Conservation (phyloP, 306 rosid genomes). For the Citrullus amarus region DNA sequence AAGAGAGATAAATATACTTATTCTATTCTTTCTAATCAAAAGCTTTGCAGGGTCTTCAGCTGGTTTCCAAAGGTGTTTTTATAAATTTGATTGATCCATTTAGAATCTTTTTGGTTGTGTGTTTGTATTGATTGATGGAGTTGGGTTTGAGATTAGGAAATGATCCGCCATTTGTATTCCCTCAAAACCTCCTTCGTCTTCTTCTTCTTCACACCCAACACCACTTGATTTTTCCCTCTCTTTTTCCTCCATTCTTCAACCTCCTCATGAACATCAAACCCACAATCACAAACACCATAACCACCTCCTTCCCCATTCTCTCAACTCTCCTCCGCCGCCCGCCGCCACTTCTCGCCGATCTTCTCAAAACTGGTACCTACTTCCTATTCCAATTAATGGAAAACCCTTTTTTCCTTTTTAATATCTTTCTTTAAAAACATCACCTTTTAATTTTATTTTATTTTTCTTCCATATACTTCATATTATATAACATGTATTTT, state of each 20-base stretch:
- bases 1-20: too few species aligned
- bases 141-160: conserved; percentile 2
- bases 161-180: background rate
- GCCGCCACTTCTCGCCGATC: background rate
- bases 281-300: background rate
- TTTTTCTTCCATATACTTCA: too few species aligned
- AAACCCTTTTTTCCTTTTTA: too few species aligned
- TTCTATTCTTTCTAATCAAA: too few species aligned
- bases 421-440: too few species aligned
- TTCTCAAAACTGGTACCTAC: background rate
- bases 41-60: too few species aligned
- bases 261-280: background rate
- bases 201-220: background rate
- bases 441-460: too few species aligned
- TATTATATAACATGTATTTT: too few species aligned
- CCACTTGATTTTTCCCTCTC: background rate
- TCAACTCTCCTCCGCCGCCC: background rate
- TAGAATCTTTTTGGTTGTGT: background rate
- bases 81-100: background rate
- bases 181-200: background rate
- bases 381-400: background rate
- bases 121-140: background rate
- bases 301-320: background rate
- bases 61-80: too few species aligned
- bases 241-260: background rate